Conservation (phyloP, 257 asterid genomes). For the Jacaranda copaia region DNA sequence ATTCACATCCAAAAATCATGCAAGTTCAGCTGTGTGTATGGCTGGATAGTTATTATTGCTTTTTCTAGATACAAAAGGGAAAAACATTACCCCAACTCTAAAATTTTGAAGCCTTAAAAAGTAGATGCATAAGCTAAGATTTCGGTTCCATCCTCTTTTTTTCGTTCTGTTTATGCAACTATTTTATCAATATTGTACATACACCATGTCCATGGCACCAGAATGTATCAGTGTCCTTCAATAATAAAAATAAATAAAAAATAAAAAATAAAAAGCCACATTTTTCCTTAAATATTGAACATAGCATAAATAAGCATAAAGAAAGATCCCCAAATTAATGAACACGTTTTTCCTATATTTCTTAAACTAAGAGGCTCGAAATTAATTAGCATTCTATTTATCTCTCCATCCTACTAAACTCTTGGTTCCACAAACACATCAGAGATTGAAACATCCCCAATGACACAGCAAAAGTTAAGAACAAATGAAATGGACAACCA, state of each 20-base stretch:
- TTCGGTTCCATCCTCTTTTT: neutral
- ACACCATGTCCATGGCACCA: slow-evolving; percentile 1
- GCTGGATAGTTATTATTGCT: neutral
- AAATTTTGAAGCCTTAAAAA: neutral
- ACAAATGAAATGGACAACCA: neutral
- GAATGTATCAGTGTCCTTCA: neutral
- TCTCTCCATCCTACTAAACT: too few species aligned
- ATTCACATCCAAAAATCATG: neutral
- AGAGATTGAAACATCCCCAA: neutral
- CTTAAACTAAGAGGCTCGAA: too few species aligned
- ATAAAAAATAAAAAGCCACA: too few species aligned
- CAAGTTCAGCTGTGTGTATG: neutral
- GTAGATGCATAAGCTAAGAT: slow-evolving; percentile 1
- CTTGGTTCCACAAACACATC: too few species aligned
- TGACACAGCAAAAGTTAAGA: neutral
- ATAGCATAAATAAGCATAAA: too few species aligned
- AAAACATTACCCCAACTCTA: neutral
- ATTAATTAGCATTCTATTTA: too few species aligned
- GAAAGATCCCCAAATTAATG: too few species aligned
- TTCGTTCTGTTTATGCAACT: neutral
- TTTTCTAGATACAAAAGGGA: neutral
- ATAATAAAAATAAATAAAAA: too few species aligned
- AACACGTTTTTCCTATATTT: too few species aligned
- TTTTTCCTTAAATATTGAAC: too few species aligned
- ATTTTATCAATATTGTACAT: neutral